Evolutionary conservation across 1,284 basidiomycete genomes (phyloP).

Genomic region (Pholiota adiposa): DNA sequence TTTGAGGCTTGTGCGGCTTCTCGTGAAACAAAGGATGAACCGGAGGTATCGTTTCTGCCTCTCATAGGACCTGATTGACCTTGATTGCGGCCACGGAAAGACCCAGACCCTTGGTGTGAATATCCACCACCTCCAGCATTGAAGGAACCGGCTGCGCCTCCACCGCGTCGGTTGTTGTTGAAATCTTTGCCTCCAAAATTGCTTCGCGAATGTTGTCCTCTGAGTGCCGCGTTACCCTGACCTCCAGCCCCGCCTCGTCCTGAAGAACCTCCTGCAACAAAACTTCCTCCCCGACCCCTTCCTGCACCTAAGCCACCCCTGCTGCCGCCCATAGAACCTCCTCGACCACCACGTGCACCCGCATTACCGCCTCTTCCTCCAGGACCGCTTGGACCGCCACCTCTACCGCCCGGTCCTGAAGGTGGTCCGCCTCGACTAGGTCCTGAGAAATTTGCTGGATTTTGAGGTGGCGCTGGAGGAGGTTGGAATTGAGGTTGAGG

Average conservation of each 20-base stretch:
- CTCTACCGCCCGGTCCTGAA: constrained; percentile 44
- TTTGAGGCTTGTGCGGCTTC: constrained; percentile 50
- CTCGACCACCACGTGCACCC: constrained; percentile 42
- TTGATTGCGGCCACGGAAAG: constrained; percentile 49
- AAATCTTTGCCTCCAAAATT: constrained; percentile 63
- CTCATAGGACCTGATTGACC: constrained; percentile 50
- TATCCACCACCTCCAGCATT: constrained; percentile 41
- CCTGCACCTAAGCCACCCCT: constrained; percentile 40
- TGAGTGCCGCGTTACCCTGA: constrained; percentile 41
- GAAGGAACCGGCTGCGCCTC: constrained; percentile 53
- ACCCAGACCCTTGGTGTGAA: constrained; percentile 39
- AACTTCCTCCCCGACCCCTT: constrained; percentile 41
- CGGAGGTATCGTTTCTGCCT: constrained; percentile 55
- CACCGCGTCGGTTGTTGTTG: constrained; percentile 66
- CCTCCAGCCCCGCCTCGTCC: constrained; percentile 26
- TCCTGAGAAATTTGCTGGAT: constrained; percentile 40
- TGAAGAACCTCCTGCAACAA: constrained; percentile 28
- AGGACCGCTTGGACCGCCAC: constrained; percentile 29
- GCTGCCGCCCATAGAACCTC: constrained; percentile 44
- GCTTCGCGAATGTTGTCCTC: constrained; percentile 65
- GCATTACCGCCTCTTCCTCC: constrained; percentile 34
- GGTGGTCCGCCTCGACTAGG: constrained; percentile 44
- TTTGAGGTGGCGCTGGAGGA: constrained; percentile 42
- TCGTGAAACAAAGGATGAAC: constrained; percentile 42
- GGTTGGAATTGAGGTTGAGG: constrained; percentile 54